These are phyloP conservation scores for Zoysia matrella DNA, from an alignment of 202 grass and related monocot genomes.

Conservation along the genomic window DNA sequence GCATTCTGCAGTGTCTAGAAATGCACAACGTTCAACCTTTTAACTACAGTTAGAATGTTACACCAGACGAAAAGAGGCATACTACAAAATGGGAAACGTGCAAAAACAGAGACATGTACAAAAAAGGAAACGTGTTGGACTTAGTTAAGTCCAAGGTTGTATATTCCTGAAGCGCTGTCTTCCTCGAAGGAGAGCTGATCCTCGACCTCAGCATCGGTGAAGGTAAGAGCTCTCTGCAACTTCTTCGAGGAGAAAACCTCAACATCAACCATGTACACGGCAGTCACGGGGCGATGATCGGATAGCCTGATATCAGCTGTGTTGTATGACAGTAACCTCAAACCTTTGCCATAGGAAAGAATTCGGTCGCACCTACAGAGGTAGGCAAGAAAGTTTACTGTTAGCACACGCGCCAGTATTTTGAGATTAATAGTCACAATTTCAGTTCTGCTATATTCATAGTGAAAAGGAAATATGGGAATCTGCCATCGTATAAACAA, in stretches of 20 bases:
- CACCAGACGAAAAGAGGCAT: background rate
- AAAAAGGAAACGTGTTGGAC: background rate
- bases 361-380: conserved; percentile 86
- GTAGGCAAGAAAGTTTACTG: background rate
- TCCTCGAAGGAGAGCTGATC: conserved; percentile 61
- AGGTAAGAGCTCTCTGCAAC: conserved; percentile 87
- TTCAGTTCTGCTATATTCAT: conserved; percentile 4
- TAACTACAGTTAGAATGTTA: conserved; percentile 41
- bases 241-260: conserved; percentile 90
- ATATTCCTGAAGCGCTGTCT: conserved; percentile 48
- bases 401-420: conserved; percentile 14
- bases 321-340: conserved; percentile 63
- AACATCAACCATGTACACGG: conserved; percentile 70
- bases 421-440: conserved; percentile 15
- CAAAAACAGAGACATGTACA: conserved; percentile 31
- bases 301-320: conserved; percentile 68
- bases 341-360: conserved; percentile 78
- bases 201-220: conserved; percentile 86
- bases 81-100: background rate
- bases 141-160: conserved; percentile 36
- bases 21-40: conserved; percentile 1
- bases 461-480: background rate
- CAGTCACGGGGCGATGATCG: conserved; percentile 86
- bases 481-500: background rate
- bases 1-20: background rate